A percentile compares a stretch with the other conserved stretches of the same genome.
phyloP scores from a whole-genome alignment of 768 basidiomycete species.

The Mycena polygramma region DNA sequence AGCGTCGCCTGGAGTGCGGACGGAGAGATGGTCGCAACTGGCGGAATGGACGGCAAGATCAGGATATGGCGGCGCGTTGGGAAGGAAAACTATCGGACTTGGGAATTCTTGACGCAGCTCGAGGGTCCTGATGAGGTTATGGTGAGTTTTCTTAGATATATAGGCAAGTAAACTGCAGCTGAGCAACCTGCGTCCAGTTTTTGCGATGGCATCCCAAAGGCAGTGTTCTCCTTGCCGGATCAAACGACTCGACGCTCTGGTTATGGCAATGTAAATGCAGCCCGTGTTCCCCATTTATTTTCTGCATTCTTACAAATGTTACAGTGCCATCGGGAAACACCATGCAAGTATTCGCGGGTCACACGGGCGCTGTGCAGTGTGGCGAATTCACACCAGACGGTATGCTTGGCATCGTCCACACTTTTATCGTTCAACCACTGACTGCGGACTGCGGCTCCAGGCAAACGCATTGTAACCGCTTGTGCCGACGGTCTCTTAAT shows the following conservation, averaged over 20 bases:
- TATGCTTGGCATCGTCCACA: slow-evolving; percentile 41
- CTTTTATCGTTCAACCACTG: slow-evolving; percentile 17
- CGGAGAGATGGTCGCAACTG: slow-evolving; percentile 94
- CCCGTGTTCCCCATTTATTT: slow-evolving; percentile 8
- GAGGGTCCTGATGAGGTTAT: slow-evolving; percentile 97
- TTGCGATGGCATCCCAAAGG: slow-evolving; percentile 98
- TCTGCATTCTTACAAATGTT: slow-evolving; percentile 4
- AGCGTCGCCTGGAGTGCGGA: slow-evolving; percentile 84
- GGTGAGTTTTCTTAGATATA: slow-evolving; percentile 62
- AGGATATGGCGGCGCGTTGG: slow-evolving; percentile 92
- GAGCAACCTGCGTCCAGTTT: slow-evolving; percentile 69
- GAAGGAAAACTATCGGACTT: slow-evolving; percentile 77
- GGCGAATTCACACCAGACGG: slow-evolving; percentile 95
- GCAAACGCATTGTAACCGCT: slow-evolving; percentile 91
- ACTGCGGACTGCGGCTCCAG: slow-evolving; percentile 50
- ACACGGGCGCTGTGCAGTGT: slow-evolving; percentile 85
- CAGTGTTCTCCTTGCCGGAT: slow-evolving; percentile 87
- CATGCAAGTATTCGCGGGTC: slow-evolving; percentile 96
- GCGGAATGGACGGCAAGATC: slow-evolving; percentile 98
- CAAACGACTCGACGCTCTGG: slow-evolving; percentile 95
- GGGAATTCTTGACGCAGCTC: slow-evolving; percentile 96
- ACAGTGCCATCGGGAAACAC: slow-evolving; percentile 91
- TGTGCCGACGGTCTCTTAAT: slow-evolving; percentile 86
- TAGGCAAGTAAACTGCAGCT: slow-evolving; percentile 1
- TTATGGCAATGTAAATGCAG: slow-evolving; percentile 90